Conservation (phyloP, 1,284 basidiomycete genomes). For the Cerioporus squamosus region DNA sequence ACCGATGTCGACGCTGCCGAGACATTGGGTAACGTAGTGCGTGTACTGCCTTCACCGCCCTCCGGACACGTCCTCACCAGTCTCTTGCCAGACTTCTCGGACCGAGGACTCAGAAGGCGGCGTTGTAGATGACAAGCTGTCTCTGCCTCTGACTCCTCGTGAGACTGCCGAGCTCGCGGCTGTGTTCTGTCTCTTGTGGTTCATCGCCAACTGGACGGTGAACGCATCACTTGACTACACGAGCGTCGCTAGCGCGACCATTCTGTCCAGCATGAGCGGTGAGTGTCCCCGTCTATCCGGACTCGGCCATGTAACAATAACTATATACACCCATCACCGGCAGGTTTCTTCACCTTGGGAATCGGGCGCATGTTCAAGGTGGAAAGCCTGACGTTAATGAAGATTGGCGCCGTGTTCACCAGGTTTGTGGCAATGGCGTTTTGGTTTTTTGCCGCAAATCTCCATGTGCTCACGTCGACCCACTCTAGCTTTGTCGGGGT, state of each 20-base stretch:
- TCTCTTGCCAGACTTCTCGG: neutral
- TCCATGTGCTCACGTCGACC: neutral
- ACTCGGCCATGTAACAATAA: neutral
- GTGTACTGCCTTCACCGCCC: neutral
- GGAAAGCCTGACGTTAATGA: constrained; percentile 77
- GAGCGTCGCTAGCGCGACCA: constrained; percentile 89
- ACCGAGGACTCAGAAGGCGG: constrained; percentile 17
- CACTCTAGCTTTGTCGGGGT: constrained; percentile 81
- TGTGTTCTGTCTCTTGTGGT: constrained; percentile 87
- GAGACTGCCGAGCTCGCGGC: constrained; percentile 82
- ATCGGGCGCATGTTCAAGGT: constrained; percentile 87
- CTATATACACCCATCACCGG: neutral
- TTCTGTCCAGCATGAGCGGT: constrained; percentile 90
- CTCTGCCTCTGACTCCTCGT: constrained; percentile 57
- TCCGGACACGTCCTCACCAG: neutral
- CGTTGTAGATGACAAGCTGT: constrained; percentile 27
- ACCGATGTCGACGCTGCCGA: constrained; percentile 36
- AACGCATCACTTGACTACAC: constrained; percentile 86
- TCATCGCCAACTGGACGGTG: constrained; percentile 89
- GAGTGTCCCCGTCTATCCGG: constrained; percentile 35
- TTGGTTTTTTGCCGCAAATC: neutral
- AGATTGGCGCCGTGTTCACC: constrained; percentile 80
- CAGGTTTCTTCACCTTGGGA: constrained; percentile 93
- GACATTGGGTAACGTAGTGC: constrained; percentile 22
- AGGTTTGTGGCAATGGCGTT: constrained; percentile 55